These are phyloP conservation scores for Astrocystis sublimbata DNA, from an alignment of 495 filamentous ascomycete genomes.

Conservation along the genomic window DNA sequence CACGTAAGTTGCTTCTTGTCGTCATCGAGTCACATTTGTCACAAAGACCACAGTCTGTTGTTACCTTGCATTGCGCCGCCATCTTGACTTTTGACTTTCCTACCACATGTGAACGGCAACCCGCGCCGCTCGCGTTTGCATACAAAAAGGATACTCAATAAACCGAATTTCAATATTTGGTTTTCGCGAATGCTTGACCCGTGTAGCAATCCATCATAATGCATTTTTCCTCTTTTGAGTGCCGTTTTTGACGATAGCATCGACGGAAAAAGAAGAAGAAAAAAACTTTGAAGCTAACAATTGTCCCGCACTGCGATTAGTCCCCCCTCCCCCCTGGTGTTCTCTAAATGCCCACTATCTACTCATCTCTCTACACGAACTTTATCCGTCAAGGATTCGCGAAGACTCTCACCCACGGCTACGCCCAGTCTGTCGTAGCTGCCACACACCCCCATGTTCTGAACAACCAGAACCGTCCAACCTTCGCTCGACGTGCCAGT, in stretches of 20 bases:
- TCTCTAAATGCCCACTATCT: slow-evolving; percentile 63
- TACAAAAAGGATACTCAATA: no score
- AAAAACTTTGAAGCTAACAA: slow-evolving; percentile 9
- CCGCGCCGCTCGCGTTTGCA: no score
- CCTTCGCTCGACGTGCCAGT: slow-evolving; percentile 52
- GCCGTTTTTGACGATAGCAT: no score
- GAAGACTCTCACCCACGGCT: slow-evolving; percentile 95
- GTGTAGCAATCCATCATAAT: no score
- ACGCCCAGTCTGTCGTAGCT: slow-evolving; percentile 95
- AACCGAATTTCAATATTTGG: no score
- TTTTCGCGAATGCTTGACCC: no score
- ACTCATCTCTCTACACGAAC: slow-evolving; percentile 65
- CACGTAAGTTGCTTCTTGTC: slow-evolving; percentile 43
- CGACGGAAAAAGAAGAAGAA: no score
- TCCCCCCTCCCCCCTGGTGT: slow-evolving; percentile 45
- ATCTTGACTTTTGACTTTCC: no score
- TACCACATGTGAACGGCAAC: no score
- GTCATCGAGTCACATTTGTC: slow-evolving; percentile 6
- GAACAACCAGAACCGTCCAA: slow-evolving; percentile 63
- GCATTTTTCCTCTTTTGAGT: no score
- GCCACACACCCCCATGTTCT: slow-evolving; percentile 83
- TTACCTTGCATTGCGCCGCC: no score
- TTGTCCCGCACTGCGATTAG: slow-evolving; percentile 22
- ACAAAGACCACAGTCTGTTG: not conserved
- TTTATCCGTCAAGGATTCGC: slow-evolving; percentile 95